Conservation (phyloP, 2,329 filamentous ascomycete genomes). For the Periconia sp. region DNA sequence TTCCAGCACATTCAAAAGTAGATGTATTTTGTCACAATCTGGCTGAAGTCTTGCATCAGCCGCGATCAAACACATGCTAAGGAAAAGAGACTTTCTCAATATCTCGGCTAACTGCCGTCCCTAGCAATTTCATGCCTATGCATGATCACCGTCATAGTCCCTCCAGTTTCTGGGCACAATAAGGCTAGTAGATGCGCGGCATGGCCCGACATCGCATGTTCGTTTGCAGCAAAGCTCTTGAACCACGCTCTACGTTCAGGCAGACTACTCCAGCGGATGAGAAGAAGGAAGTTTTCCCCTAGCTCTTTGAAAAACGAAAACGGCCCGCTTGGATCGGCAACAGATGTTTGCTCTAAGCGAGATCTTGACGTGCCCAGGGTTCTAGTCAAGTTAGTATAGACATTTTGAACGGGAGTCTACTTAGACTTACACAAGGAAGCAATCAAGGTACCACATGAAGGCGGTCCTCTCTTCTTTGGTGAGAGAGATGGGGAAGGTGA, state of each 20-base stretch:
- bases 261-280: neutral
- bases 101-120: too few relatives aligned
- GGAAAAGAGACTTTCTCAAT: too few relatives aligned
- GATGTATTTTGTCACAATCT: too few relatives aligned
- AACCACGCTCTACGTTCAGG: neutral
- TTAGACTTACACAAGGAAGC: constrained; percentile 1
- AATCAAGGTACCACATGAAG: constrained; percentile 1
- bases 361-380: neutral
- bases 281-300: neutral
- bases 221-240: constrained; percentile 1
- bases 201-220: constrained; percentile 1
- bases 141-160: neutral
- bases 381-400: neutral
- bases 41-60: too few relatives aligned
- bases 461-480: neutral
- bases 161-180: neutral
- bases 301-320: neutral
- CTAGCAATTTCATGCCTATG: too few relatives aligned
- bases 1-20: too few relatives aligned
- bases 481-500: neutral
- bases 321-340: neutral
- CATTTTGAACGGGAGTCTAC: neutral
- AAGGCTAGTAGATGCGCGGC: neutral
- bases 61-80: too few relatives aligned
- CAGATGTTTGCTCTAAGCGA: neutral